Evolutionary conservation across 306 rosid species (phyloP), one percentile per base, ranked within the genome.

Genomic region (Prosopis cineraria): DNA sequence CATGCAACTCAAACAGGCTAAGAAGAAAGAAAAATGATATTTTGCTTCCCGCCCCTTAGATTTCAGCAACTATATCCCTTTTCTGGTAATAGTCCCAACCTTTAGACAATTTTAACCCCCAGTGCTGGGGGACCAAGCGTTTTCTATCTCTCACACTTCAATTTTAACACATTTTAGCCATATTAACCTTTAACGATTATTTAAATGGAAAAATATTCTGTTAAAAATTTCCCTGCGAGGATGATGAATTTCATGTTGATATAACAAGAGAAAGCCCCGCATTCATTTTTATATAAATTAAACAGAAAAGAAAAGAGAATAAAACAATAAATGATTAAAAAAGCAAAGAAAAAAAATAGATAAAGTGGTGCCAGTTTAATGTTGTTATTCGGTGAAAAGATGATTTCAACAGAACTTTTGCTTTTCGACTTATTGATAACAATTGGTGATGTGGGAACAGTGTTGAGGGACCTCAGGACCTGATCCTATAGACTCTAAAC

Each of bases 391-490:
- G 20, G 20, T 27, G 1, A 1, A 1, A 6, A 20, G 60, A 55
- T 22, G 5, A 22, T 55, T 55, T 55, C 24, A 52, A 48, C 24
- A 48, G 8, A 45, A 20, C 10, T 22, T 24, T 24, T 10, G 14
- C 62, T 55, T 55, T 24, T 55, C 9, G 62, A 9, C 24, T 55
- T 0, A 24, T 24, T n/a, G 25, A 55, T 22, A 22, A 22, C 7
- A 22, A 31, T 55, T 8, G 30, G 31, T 55, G 10, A 24, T 20
- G 31, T 24, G 16, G 62, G 64, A 24, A 56, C 4, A 3, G 44
- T 20, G 70, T 37, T 20, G 43, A 64, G 70, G 70, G 45, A 64
- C 70, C 70, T 19, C 12, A 34, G 70, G 45, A 64, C 70, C 70
- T 19, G 22, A 34, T 9, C 27, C 16, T 62, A 19, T 8, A 11